These are phyloP conservation scores for Quercus tomentella DNA, from an alignment of 331 rosid genomes.

Conservation along the genomic window DNA sequence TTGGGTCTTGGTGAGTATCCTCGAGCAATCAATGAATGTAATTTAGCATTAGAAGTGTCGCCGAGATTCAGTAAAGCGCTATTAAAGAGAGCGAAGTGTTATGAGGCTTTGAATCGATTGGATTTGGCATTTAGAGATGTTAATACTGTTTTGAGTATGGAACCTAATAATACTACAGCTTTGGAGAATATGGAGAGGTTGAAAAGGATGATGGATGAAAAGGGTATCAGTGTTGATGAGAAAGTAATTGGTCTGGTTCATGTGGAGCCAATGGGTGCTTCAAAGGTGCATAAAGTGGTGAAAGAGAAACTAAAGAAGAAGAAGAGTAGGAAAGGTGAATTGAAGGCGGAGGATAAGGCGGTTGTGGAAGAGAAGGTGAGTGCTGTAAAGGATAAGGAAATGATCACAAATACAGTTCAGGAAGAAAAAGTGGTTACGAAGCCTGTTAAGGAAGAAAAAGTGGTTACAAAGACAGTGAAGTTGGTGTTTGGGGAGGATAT, in stretches of 20 bases:
- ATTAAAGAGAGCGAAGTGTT: constrained; percentile 65
- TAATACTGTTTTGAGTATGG: constrained; percentile 54
- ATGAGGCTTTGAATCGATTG: constrained; percentile 66
- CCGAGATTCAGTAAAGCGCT: constrained; percentile 69
- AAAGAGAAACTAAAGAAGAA: constrained; percentile 64
- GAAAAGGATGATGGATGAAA: constrained; percentile 50
- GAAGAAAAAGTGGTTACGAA: constrained; percentile 27
- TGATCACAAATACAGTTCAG: constrained; percentile 17
- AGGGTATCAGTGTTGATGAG: constrained; percentile 60
- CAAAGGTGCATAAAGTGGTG: constrained; percentile 50
- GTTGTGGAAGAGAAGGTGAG: constrained; percentile 50
- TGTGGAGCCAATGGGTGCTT: constrained; percentile 29
- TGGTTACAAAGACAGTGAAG: constrained; percentile 67
- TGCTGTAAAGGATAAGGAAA: constrained; percentile 29
- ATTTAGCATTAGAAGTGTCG: constrained; percentile 62
- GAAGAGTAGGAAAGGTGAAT: constrained; percentile 41
- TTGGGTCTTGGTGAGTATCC: constrained; percentile 84
- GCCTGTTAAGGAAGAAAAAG: constrained; percentile 36
- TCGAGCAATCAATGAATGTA: constrained; percentile 76
- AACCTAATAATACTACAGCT: constrained; percentile 63
- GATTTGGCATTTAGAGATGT: constrained; percentile 88
- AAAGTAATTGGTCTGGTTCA: constrained; percentile 50
- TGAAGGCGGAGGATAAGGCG: constrained; percentile 33
- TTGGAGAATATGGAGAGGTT: constrained; percentile 64
- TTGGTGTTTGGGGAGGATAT: constrained; percentile 92